A percentile compares a stretch with the other conserved stretches of the same genome.
Conservation (phyloP, 495 filamentous ascomycete species). For the Talaromyces liani region DNA sequence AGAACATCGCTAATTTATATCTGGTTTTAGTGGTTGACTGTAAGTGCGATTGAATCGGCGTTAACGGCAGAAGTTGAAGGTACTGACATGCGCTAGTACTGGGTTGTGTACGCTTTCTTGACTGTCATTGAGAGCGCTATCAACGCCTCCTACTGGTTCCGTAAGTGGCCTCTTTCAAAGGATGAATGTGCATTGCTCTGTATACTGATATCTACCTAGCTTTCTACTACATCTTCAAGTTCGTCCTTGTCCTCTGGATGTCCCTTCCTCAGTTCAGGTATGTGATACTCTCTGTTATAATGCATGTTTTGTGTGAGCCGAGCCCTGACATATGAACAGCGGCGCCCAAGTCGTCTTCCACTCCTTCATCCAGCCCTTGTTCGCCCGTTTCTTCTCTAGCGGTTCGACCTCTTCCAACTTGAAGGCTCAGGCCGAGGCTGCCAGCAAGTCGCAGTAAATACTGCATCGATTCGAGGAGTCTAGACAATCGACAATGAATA, state of each 20-base stretch:
- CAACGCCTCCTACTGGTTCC: constrained; percentile 98
- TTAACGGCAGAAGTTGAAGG: not conserved
- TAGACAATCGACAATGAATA: not conserved
- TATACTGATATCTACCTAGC: constrained; percentile 31
- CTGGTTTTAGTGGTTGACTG: constrained; percentile 45
- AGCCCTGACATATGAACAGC: constrained; percentile 41
- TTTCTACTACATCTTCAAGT: constrained; percentile 99
- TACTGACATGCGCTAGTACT: constrained; percentile 58
- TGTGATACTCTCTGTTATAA: constrained; percentile 21
- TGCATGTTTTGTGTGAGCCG: not conserved
- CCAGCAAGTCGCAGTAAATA: constrained; percentile 44
- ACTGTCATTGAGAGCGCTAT: constrained; percentile 89
- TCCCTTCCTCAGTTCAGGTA: constrained; percentile 90
- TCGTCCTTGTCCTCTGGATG: constrained; percentile 93
- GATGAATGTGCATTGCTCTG: not conserved
- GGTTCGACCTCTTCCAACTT: constrained; percentile 81
- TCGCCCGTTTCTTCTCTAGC: constrained; percentile 79
- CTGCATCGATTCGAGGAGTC: not conserved
- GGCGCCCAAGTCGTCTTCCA: constrained; percentile 95
- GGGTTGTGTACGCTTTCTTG: constrained; percentile 92
- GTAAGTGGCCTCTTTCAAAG: constrained; percentile 36
- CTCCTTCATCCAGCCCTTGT: constrained; percentile 85
- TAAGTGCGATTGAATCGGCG: constrained; percentile 22
- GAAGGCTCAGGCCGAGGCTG: constrained; percentile 80
- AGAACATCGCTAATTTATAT: not conserved